Conservation (phyloP, 768 basidiomycete species). For the Dioszegia aurantiaca region DNA sequence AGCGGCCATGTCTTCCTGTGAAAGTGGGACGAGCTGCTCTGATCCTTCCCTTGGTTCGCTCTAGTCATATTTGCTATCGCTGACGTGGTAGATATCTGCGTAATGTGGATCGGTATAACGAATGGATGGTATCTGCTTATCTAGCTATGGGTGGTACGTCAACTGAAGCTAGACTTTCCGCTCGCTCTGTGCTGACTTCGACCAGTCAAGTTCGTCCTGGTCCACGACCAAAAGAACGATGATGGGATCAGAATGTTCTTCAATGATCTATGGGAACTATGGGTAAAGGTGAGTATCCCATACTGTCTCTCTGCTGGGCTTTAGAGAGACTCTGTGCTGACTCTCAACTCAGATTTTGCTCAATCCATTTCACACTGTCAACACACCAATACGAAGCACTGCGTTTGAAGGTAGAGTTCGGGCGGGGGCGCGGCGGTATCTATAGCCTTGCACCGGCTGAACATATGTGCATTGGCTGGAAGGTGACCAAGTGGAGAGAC, state of each 20-base stretch:
- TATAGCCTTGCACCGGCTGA: slow-evolving; percentile 6
- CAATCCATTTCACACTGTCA: slow-evolving; percentile 95
- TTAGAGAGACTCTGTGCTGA: slow-evolving; percentile 1
- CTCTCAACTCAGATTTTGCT: slow-evolving; percentile 64
- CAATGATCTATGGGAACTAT: slow-evolving; percentile 93
- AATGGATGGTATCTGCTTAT: slow-evolving; percentile 97
- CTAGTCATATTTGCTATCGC: neutral
- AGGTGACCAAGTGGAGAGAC: too few relatives aligned
- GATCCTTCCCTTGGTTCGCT: slow-evolving; percentile 3
- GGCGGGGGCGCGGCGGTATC: slow-evolving; percentile 66
- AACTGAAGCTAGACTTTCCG: neutral
- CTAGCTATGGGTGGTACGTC: slow-evolving; percentile 87
- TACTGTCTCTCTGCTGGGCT: neutral
- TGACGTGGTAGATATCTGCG: slow-evolving; percentile 77
- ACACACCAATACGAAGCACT: slow-evolving; percentile 72
- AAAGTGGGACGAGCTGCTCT: neutral
- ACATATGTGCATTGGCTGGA: too few relatives aligned
- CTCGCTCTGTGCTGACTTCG: neutral
- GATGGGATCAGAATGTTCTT: slow-evolving; percentile 93
- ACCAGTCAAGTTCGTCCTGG: slow-evolving; percentile 87
- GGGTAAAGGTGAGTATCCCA: slow-evolving; percentile 71
- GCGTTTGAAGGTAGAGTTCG: slow-evolving; percentile 81
- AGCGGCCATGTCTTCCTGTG: too few relatives aligned
- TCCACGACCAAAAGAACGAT: slow-evolving; percentile 95
- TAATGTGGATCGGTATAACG: slow-evolving; percentile 93